Percentiles rank a stretch among this genome's conserved stretches.
These are phyloP conservation scores for Geotrichum phurueaensis DNA, from an alignment of 1,139 yeast species.

Conservation along the genomic window DNA sequence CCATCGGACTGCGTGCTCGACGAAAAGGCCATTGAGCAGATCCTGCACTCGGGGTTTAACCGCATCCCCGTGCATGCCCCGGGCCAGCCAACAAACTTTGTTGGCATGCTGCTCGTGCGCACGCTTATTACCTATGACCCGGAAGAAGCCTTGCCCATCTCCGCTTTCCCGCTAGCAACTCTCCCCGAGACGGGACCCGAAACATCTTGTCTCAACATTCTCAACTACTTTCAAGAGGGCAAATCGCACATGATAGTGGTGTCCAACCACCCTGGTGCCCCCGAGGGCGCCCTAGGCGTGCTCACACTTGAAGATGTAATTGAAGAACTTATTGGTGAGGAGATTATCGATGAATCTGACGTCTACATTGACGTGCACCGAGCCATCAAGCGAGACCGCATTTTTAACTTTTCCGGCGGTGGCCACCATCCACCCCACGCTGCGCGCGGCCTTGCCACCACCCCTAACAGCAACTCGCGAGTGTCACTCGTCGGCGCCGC, in stretches of 20 bases:
- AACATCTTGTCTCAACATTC: slow-evolving; percentile 86
- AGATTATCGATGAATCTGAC: slow-evolving; percentile 92
- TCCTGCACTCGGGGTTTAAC: slow-evolving; percentile 89
- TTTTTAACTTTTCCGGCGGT: no score
- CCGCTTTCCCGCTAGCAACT: slow-evolving; percentile 91
- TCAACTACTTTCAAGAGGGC: slow-evolving; percentile 96
- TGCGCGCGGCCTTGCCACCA: no score
- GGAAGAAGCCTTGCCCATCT: slow-evolving; percentile 88
- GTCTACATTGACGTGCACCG: slow-evolving; percentile 88
- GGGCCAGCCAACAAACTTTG: slow-evolving; percentile 80
- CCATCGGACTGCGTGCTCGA: slow-evolving; percentile 78
- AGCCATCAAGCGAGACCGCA: slow-evolving; percentile 52
- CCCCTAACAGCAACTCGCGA: no score
- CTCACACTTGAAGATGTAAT: slow-evolving; percentile 95
- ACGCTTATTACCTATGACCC: slow-evolving; percentile 94
- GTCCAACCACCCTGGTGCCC: slow-evolving; percentile 79
- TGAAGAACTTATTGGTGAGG: slow-evolving; percentile 96
- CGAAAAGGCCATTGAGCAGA: slow-evolving; percentile 79
- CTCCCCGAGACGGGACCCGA: slow-evolving; percentile 89
- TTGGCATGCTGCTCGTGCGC: slow-evolving; percentile 91
- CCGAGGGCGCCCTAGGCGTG: slow-evolving; percentile 84
- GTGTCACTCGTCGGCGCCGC: no score
- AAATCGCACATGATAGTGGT: slow-evolving; percentile 96
- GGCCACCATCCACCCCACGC: no score
- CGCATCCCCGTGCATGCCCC: slow-evolving; percentile 95